Evolutionary conservation across 208 protist species (phyloP).

Genomic region (Trypanosoma scelopori): DNA sequence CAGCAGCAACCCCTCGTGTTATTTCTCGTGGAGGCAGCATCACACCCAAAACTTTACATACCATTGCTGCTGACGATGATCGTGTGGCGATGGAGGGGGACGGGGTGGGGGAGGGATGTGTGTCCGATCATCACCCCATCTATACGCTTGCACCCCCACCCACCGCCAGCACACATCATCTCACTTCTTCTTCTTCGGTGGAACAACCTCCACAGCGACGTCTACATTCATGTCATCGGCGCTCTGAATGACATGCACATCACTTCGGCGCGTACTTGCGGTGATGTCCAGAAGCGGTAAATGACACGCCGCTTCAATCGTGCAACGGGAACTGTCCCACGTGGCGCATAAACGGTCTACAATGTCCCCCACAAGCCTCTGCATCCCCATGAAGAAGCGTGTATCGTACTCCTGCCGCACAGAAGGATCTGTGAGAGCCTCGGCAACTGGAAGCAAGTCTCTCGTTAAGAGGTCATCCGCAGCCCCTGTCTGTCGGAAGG

Average conservation of each 20-base stretch:
- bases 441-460: background rate
- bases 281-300: slow-evolving; percentile 62
- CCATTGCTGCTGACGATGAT: no score
- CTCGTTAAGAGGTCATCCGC: background rate
- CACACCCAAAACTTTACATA: background rate
- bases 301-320: slow-evolving; percentile 49
- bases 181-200: slow-evolving; percentile 35
- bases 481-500: background rate
- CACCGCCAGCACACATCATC: background rate
- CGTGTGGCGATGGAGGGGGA: no score
- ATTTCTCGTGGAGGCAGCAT: background rate
- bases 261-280: slow-evolving; percentile 35
- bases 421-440: background rate
- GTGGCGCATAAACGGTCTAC: slow-evolving; percentile 18
- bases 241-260: slow-evolving; percentile 52
- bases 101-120: no score
- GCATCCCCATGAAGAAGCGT: slow-evolving; percentile 24
- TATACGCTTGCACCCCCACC: no score
- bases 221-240: slow-evolving; percentile 58
- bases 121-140: no score
- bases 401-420: slow-evolving; percentile 34
- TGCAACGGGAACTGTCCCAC: slow-evolving; percentile 28
- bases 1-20: background rate
- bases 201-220: slow-evolving; percentile 37
- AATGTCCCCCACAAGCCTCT: slow-evolving; percentile 21